A percentile compares a stretch with the other conserved stretches of the same genome.
Evolutionary conservation across 495 filamentous ascomycete species (phyloP).

Genomic region (Mytilinidion resinicola): DNA sequence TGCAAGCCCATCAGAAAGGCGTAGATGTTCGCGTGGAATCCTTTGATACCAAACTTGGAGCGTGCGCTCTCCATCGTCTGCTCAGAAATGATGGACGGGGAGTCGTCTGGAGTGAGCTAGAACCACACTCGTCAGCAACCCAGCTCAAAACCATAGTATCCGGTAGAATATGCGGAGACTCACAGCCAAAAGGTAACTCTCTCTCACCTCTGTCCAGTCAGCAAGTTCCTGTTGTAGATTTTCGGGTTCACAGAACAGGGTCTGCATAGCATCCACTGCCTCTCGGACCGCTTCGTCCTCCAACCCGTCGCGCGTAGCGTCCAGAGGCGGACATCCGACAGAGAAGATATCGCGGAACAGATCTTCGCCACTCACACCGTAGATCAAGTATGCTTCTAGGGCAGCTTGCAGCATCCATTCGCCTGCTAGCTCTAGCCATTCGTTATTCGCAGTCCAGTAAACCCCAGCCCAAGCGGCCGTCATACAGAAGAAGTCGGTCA

Average conservation of each 20-base stretch:
- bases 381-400: slow-evolving; percentile 43
- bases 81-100: neutral
- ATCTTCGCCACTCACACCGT: slow-evolving; percentile 22
- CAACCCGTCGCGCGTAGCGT: neutral
- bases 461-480: slow-evolving; percentile 31
- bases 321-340: slow-evolving; percentile 17
- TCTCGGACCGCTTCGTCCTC: slow-evolving; percentile 14
- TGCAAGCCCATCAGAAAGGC: slow-evolving; percentile 26
- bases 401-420: slow-evolving; percentile 48
- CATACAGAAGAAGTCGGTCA: slow-evolving; percentile 45
- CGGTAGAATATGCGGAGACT: neutral
- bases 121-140: neutral
- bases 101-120: slow-evolving; percentile 14
- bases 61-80: slow-evolving; percentile 12
- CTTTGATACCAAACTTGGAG: slow-evolving; percentile 9
- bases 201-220: slow-evolving; percentile 25
- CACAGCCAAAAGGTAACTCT: slow-evolving; percentile 19
- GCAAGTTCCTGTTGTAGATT: slow-evolving; percentile 12
- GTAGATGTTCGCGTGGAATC: slow-evolving; percentile 25
- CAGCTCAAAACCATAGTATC: neutral
- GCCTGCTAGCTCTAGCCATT: slow-evolving; percentile 43
- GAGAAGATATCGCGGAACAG: slow-evolving; percentile 31
- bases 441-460: slow-evolving; percentile 25
- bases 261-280: slow-evolving; percentile 24
- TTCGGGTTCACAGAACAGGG: slow-evolving; percentile 15